A percentile compares a stretch with the other conserved stretches of the same genome.
Evolutionary conservation across 2,329 filamentous ascomycete genomes (phyloP).

Genomic region (Daldinia sp.): DNA sequence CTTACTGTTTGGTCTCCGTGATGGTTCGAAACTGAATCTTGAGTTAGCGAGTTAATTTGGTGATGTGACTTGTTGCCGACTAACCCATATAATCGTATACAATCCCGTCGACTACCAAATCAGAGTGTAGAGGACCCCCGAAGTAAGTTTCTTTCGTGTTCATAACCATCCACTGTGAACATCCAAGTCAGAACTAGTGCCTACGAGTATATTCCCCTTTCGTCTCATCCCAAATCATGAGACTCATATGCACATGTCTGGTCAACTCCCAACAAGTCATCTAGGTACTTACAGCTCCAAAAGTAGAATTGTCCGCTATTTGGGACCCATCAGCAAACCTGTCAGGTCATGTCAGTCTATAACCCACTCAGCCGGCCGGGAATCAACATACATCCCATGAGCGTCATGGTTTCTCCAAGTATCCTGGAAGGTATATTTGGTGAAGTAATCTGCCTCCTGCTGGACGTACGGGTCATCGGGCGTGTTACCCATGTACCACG

Average conservation of each 20-base stretch:
- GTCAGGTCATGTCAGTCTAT: slow-evolving; percentile 21
- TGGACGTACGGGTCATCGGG: slow-evolving; percentile 67
- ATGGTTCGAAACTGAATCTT: slow-evolving; percentile 65
- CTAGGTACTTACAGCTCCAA: slow-evolving; percentile 58
- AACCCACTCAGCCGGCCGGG: neutral
- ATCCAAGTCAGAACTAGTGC: slow-evolving; percentile 21
- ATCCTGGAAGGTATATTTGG: slow-evolving; percentile 73
- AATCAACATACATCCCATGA: slow-evolving; percentile 59
- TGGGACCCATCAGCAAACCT: slow-evolving; percentile 63
- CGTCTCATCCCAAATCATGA: neutral
- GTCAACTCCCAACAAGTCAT: neutral
- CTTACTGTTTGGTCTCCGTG: slow-evolving; percentile 67
- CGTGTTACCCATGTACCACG: slow-evolving; percentile 69
- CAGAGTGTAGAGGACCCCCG: slow-evolving; percentile 71
- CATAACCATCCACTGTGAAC: slow-evolving; percentile 68
- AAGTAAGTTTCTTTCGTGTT: slow-evolving; percentile 74
- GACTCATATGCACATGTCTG: slow-evolving; percentile 5
- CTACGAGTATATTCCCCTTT: neutral
- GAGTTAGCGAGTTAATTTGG: slow-evolving; percentile 33
- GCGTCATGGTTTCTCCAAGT: slow-evolving; percentile 69
- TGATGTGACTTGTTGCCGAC: slow-evolving; percentile 11
- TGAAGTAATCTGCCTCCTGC: slow-evolving; percentile 71
- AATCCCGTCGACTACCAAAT: slow-evolving; percentile 73
- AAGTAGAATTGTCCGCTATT: slow-evolving; percentile 64
- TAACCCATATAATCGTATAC: slow-evolving; percentile 71